These are phyloP conservation scores for Apiospora malaysiana DNA, from an alignment of 2,329 filamentous ascomycete genomes.

Conservation along the genomic window DNA sequence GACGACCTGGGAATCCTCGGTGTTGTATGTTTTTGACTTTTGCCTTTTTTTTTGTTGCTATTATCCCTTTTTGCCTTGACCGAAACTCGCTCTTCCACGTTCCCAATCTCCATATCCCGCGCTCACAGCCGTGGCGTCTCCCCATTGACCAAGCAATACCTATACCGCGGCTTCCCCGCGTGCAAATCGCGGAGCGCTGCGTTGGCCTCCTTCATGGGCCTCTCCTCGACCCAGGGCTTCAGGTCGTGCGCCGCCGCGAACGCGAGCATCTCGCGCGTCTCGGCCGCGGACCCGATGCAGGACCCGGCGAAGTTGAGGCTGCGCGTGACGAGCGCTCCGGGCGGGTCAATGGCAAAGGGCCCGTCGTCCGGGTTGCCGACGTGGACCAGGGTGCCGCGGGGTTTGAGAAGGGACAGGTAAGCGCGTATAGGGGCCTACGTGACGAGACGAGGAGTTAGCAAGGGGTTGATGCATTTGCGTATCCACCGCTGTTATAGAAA, in stretches of 20 bases:
- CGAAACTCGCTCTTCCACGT: no score
- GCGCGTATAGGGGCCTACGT: constrained; percentile 58
- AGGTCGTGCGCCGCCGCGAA: constrained; percentile 54
- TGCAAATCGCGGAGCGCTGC: constrained; percentile 24
- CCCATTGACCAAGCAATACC: constrained; percentile 25
- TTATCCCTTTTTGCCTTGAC: no score
- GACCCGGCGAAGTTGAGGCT: constrained; percentile 51
- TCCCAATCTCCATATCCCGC: no score
- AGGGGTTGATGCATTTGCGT: no score
- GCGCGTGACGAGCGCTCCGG: constrained; percentile 47
- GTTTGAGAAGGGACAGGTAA: constrained; percentile 63
- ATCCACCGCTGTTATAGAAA: no score
- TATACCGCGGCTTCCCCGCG: constrained; percentile 24
- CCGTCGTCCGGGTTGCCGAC: constrained; percentile 65
- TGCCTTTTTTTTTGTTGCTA: no score
- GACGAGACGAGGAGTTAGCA: not conserved
- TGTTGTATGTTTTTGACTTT: no score
- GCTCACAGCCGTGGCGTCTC: constrained; percentile 9
- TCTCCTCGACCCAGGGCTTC: constrained; percentile 47
- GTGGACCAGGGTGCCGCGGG: constrained; percentile 66
- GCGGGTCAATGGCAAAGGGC: constrained; percentile 24
- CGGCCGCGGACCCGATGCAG: constrained; percentile 48
- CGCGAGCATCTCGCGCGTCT: constrained; percentile 57
- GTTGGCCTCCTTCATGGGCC: constrained; percentile 28
- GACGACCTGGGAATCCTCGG: no score